These are phyloP conservation scores for Citrullus mucosospermus DNA, from an alignment of 306 rosid genomes.

Conservation along the genomic window DNA sequence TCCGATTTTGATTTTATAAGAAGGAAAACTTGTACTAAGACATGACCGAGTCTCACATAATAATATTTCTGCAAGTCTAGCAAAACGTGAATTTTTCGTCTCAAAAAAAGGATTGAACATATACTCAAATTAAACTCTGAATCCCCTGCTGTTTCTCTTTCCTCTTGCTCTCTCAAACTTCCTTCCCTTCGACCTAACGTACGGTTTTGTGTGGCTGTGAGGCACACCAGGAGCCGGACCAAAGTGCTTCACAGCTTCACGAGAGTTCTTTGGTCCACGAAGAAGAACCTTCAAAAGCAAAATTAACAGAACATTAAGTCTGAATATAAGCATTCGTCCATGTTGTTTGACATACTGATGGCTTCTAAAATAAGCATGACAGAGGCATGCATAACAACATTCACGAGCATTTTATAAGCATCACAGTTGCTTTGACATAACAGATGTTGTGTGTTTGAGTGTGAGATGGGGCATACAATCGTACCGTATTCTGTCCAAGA, in stretches of 20 bases:
- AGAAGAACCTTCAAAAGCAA: conserved; percentile 33
- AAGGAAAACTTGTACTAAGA: neutral
- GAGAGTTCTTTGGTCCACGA: conserved; percentile 48
- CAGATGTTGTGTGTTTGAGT: neutral
- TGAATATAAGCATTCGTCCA: neutral
- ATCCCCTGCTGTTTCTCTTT: conserved; percentile 49
- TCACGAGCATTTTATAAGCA: neutral
- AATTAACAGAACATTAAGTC: neutral
- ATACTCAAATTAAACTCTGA: conserved; percentile 23
- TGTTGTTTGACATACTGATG: neutral
- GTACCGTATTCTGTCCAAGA: conserved; percentile 64
- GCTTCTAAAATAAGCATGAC: neutral
- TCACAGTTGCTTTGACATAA: neutral
- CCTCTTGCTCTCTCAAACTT: conserved; percentile 64
- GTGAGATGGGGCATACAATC: neutral
- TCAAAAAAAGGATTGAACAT: neutral
- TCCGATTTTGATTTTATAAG: neutral
- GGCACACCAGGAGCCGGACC: conserved; percentile 74
- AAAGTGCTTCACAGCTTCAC: conserved; percentile 64
- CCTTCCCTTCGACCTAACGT: conserved; percentile 48
- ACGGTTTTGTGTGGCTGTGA: conserved; percentile 62
- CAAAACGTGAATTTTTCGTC: conserved; percentile 12
- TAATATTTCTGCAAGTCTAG: neutral
- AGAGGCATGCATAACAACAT: neutral
- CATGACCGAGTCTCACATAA: neutral